These are phyloP conservation scores for Leccinum huronense DNA, from an alignment of 1,284 basidiomycete genomes.

Conservation along the genomic window DNA sequence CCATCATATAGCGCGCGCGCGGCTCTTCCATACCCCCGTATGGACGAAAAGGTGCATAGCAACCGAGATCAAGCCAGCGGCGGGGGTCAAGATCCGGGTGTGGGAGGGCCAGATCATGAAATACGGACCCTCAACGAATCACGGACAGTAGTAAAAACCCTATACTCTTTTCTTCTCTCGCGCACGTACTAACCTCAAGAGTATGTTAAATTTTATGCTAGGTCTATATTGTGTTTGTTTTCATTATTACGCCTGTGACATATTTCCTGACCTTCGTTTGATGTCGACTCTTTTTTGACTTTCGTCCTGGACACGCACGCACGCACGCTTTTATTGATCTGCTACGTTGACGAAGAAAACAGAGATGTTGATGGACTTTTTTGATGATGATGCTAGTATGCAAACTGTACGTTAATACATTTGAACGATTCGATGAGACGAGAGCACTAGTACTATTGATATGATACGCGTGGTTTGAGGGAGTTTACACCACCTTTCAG, in stretches of 20 bases:
- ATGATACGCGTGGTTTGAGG: background rate
- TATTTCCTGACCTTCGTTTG: background rate
- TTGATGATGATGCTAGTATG: background rate
- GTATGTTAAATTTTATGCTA: too few relatives aligned
- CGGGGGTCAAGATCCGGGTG: background rate
- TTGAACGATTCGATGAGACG: background rate
- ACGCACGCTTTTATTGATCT: background rate
- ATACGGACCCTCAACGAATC: too few relatives aligned
- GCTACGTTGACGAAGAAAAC: background rate
- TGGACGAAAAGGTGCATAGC: background rate
- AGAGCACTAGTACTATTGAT: background rate
- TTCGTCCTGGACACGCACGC: background rate
- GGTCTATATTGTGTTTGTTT: too few relatives aligned
- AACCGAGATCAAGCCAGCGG: constrained; percentile 1
- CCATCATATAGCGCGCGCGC: background rate
- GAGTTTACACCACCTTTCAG: background rate
- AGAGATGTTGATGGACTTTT: background rate
- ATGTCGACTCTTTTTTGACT: background rate
- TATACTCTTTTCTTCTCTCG: too few relatives aligned
- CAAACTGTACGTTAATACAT: background rate
- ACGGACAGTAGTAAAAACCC: too few relatives aligned
- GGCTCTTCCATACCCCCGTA: background rate
- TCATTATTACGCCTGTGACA: background rate
- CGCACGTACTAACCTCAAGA: too few relatives aligned
- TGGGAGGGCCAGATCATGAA: background rate